phyloP scores from a whole-genome alignment of 768 basidiomycete genomes.

The Auricularia sp. region DNA sequence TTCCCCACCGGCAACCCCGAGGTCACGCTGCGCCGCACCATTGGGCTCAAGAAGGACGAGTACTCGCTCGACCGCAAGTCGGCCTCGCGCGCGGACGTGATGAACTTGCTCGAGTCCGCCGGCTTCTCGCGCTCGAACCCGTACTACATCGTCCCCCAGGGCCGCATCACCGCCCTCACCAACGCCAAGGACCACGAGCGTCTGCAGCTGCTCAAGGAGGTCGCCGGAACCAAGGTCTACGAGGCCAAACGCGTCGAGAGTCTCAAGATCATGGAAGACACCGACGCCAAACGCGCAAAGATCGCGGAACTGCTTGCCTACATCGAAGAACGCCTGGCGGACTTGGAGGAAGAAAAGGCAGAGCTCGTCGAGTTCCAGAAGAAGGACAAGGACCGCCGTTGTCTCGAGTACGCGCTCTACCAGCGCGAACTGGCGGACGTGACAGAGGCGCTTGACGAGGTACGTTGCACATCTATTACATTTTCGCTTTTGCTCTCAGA shows the following conservation, averaged over 20 bases:
- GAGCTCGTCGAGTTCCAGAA: conserved; percentile 95
- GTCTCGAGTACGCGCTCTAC: conserved; percentile 90
- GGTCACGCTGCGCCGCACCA: conserved; percentile 82
- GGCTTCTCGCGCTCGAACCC: conserved; percentile 98
- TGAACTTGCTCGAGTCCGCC: conserved; percentile 92
- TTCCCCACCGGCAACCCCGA: conserved; percentile 89
- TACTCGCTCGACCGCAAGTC: conserved; percentile 95
- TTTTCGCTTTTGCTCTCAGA: no score
- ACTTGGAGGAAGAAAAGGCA: conserved; percentile 96
- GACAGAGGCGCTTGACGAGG: conserved; percentile 71
- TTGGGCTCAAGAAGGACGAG: conserved; percentile 97
- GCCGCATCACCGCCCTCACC: conserved; percentile 92
- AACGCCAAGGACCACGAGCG: conserved; percentile 96
- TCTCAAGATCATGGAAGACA: conserved; percentile 94
- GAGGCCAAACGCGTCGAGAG: conserved; percentile 89
- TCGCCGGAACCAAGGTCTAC: conserved; percentile 96
- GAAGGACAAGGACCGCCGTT: conserved; percentile 88
- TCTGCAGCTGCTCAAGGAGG: conserved; percentile 90
- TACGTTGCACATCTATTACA: conserved; percentile 18
- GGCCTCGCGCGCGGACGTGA: conserved; percentile 91
- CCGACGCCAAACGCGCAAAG: conserved; percentile 84
- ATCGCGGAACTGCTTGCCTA: conserved; percentile 83
- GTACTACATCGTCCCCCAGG: conserved; percentile 98
- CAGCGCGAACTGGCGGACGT: conserved; percentile 88
- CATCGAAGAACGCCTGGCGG: conserved; percentile 79